Evolutionary conservation across 352 stramenopile species (phyloP).

Genomic region (Poterioochromonas sp.): DNA sequence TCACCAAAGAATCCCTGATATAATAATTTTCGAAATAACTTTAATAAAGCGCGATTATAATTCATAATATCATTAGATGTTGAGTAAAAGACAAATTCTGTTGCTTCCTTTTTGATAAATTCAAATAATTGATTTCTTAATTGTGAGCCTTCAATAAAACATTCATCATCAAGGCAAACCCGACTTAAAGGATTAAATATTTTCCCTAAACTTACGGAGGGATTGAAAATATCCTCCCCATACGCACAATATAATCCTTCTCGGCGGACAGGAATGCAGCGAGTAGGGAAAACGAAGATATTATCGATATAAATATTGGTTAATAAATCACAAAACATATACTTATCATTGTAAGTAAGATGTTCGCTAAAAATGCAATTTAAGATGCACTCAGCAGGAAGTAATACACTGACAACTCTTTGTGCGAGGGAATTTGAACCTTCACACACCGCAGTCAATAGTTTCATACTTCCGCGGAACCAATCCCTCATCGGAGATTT

Average conservation of each 20-base stretch:
- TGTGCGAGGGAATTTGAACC: background rate
- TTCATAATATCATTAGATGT: background rate
- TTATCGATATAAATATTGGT: background rate
- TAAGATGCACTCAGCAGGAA: background rate
- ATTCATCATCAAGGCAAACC: background rate
- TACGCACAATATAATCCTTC: background rate
- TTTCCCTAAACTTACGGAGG: background rate
- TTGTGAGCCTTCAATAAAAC: background rate
- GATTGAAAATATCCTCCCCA: background rate
- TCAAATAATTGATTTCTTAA: background rate
- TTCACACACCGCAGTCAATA: background rate
- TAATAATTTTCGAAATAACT: background rate
- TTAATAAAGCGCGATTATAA: background rate
- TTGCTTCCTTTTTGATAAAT: background rate
- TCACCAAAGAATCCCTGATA: background rate
- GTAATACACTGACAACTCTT: background rate
- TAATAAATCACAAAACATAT: background rate
- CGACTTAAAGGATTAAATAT: slow-evolving; percentile 11
- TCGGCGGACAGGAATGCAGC: too few species aligned
- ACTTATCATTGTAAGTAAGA: background rate
- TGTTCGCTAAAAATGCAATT: background rate
- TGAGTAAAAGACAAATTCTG: background rate
- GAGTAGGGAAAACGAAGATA: slow-evolving; percentile 15
- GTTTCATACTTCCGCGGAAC: background rate
- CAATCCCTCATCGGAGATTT: background rate